phyloP scores from a whole-genome alignment of 176 grass and related monocot genomes.

The Cenchrus fungigraminus region DNA sequence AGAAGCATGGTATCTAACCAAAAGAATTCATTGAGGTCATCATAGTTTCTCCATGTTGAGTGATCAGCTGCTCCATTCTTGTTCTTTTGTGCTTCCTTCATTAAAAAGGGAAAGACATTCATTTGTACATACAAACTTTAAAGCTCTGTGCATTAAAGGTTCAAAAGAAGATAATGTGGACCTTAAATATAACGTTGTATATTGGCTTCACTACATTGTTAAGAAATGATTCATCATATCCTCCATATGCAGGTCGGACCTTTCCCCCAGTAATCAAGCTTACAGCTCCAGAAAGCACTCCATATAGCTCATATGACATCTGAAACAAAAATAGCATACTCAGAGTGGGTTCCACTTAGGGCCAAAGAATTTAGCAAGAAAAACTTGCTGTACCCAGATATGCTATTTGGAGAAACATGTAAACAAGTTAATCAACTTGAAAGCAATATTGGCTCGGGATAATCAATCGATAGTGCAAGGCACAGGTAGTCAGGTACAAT shows the following conservation, averaged over 20 bases:
- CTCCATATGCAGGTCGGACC: conserved; percentile 78
- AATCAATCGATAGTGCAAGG: too few relatives aligned
- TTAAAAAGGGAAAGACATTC: conserved; percentile 36
- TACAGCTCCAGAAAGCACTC: conserved; percentile 86
- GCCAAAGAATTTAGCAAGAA: not conserved
- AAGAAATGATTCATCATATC: conserved; percentile 82
- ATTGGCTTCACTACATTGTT: conserved; percentile 80
- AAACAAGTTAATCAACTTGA: conserved; percentile 21
- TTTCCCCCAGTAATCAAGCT: conserved; percentile 91
- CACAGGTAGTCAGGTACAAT: too few relatives aligned
- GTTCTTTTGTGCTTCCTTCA: conserved; percentile 91
- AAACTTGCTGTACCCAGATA: not conserved
- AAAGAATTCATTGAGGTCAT: conserved; percentile 96
- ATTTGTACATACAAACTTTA: conserved; percentile 33
- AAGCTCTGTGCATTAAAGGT: conserved; percentile 34
- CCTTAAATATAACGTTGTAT: conserved; percentile 75
- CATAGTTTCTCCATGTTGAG: conserved; percentile 99
- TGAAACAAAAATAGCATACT: conserved; percentile 54
- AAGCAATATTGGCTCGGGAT: too few relatives aligned
- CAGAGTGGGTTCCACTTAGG: conserved; percentile 16
- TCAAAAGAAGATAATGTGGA: conserved; percentile 45
- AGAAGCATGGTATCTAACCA: conserved; percentile 65
- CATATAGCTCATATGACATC: conserved; percentile 99
- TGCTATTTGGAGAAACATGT: conserved; percentile 26
- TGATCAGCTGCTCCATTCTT: conserved; percentile 82